These are phyloP conservation scores for Leccinum solheimii DNA, from an alignment of 1,284 basidiomycete genomes.

Conservation along the genomic window DNA sequence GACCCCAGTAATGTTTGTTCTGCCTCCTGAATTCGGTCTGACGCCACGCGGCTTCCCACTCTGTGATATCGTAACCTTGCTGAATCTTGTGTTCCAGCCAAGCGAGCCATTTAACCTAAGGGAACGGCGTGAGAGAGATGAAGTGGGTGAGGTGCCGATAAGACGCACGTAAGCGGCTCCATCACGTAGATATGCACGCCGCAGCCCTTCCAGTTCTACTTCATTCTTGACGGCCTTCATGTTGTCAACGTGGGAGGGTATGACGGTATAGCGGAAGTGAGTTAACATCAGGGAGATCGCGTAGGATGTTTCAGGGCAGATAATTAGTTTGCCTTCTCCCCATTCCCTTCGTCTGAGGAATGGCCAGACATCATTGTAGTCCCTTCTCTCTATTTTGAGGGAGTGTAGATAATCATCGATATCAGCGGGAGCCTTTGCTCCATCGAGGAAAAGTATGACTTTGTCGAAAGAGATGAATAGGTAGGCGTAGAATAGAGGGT, in stretches of 20 bases:
- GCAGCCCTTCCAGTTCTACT: slow-evolving; percentile 80
- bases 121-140: slow-evolving; percentile 17
- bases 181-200: slow-evolving; percentile 85
- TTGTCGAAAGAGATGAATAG: slow-evolving; percentile 66
- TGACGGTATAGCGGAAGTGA: slow-evolving; percentile 71
- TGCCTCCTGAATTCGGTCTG: slow-evolving; percentile 78
- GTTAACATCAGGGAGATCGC: slow-evolving; percentile 81
- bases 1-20: slow-evolving; percentile 79
- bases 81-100: slow-evolving; percentile 87
- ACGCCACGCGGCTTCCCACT: slow-evolving; percentile 88
- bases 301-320: slow-evolving; percentile 71
- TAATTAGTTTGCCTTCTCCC: slow-evolving; percentile 75
- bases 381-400: slow-evolving; percentile 58
- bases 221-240: slow-evolving; percentile 90
- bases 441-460: slow-evolving; percentile 71
- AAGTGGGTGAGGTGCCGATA: slow-evolving; percentile 7
- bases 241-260: slow-evolving; percentile 68
- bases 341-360: slow-evolving; percentile 72
- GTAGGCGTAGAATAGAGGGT: slow-evolving; percentile 87
- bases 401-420: slow-evolving; percentile 58
- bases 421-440: slow-evolving; percentile 55
- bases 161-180: slow-evolving; percentile 83
- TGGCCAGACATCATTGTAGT: slow-evolving; percentile 83
- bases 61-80: slow-evolving; percentile 80
- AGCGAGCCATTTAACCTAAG: slow-evolving; percentile 74